Conservation (phyloP, 352 stramenopile species). For the Globisporangium emineosum region DNA sequence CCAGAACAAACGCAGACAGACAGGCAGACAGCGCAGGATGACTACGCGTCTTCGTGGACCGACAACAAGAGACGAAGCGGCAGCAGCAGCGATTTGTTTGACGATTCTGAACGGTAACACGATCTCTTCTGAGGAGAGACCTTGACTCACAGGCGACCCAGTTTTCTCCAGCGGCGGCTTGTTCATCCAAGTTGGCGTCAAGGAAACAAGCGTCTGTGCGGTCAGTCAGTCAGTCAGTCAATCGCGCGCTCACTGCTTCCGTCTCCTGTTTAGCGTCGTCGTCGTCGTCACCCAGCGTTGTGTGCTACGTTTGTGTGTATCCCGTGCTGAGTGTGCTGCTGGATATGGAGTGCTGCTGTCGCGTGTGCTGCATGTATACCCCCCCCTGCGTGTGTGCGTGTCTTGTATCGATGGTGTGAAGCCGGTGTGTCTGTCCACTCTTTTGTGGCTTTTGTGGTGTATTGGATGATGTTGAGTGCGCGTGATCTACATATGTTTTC, state of each 20-base stretch:
- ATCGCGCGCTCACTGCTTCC: slow-evolving; percentile 2
- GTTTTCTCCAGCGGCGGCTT: slow-evolving; percentile 3
- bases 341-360: neutral
- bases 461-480: slow-evolving; percentile 6
- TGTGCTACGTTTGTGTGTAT: neutral
- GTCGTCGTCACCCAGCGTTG: neutral
- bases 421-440: slow-evolving; percentile 12
- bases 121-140: slow-evolving; percentile 13
- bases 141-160: neutral
- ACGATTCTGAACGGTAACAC: slow-evolving; percentile 1
- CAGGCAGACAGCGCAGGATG: neutral
- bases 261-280: neutral
- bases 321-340: neutral
- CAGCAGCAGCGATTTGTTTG: slow-evolving; percentile 3
- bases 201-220: neutral
- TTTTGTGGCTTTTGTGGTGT: slow-evolving; percentile 8
- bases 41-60: neutral
- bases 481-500: slow-evolving; percentile 8
- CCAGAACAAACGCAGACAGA: neutral
- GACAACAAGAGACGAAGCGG: neutral
- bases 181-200: neutral
- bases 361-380: slow-evolving; percentile 4
- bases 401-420: slow-evolving; percentile 11
- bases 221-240: neutral
- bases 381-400: slow-evolving; percentile 5